Base-by-base conservation (phyloP, 202 grass and related monocot species). In the Saccharum hybrid region DNA sequence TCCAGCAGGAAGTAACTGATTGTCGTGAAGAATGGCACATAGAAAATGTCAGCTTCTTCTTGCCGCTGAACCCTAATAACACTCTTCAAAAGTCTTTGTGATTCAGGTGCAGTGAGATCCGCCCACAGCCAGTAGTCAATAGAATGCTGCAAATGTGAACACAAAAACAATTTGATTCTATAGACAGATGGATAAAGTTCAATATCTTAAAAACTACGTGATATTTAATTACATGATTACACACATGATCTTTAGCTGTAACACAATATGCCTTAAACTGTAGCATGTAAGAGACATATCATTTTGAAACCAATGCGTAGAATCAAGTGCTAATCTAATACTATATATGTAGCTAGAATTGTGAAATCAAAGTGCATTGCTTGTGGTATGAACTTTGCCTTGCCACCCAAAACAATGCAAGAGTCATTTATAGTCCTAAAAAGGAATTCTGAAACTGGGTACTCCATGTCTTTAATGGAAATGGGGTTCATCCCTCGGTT, bases 111-210 rank as follows among this genome's bases (percentile, higher is more conserved):
- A 88, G 96, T 94, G 78, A 98, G 85, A 92, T 98, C 95, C 37
- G 84, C 92, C 95, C 95, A 98, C 12, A 98, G 75, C 96, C 96
- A 98, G 84, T 98, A 98, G 82, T 98, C 96, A 67, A 98, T 81
- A 56, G 93, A 99, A 92, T 99, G 96, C 96, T 99, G 86, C 60
- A 78, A 8, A 77, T 76, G 30, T 18, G n/a, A 88, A 86, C 21
- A 40, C 13, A 70, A 36, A 40, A 40, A 30, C 18, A 70, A 71
- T 75, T 80, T 3, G 23, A 67, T 23, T 66, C 4, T 30, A 56
- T 33, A 40, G 63, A 78, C 9, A 88, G 62, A 76, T 63, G 21
- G 4, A 70, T 2, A 75, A 37, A 60, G 56, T 84, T 66, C 16
- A n/a, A 75, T 75, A 56, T 59, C 21, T 59, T 74, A 38, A 65